Base-by-base conservation (phyloP, 2,329 filamentous ascomycete species). In the Cephalotrichum gorgonifer region DNA sequence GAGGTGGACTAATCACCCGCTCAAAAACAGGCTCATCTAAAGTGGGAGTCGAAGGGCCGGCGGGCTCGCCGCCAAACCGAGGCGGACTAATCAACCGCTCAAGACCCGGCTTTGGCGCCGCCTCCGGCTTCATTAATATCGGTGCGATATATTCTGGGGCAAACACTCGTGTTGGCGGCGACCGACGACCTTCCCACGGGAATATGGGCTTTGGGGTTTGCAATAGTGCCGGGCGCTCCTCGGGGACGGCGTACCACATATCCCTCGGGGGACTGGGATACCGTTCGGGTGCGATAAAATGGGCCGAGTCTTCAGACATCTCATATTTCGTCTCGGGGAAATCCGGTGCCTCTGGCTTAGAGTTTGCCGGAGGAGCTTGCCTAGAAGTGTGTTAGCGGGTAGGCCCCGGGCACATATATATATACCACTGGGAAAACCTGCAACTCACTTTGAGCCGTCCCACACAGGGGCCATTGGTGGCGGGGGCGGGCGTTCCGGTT, bases 241-340 rank as follows among this genome's bases (percentile, higher is more conserved):
- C 79, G 5, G 89, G 89, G 31, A 94, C 77, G 57, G 91, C 73
- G 62, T 93, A 95, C 75, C 85, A 93, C 87, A 95, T 90, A 60
- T 90, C 78, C 63, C 77, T 85, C 0, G 90, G 88, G 17, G 88
- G 87, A 59, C 88, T 86, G 3, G 90, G 87, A 59, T 95, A 93
- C 48, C 78, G 75, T 52, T 71, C 66, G 17, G 90, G 90, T 28
- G 90, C 79, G 48, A 87, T 76, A 65, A 94, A 97, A 9, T 86
- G 80, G 30, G 80, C 66, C 17, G 75, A 73, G 62, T 90, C 86
- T 50, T 77, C 78, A 50, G 86, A 95, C 83, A 96, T 96, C 50
- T 78, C 75, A 65, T 97, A 97, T 49, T 81, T 81, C 50, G 81
- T 79, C 43, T 75, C 75, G 15, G 89, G 88, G 60, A 97, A 86